A percentile compares a stretch with the other conserved stretches of the same genome.
These are phyloP conservation scores for Pseudoscleropodium purum DNA, from an alignment of 225 moss, liverwort and hornwort species.

Conservation along the genomic window DNA sequence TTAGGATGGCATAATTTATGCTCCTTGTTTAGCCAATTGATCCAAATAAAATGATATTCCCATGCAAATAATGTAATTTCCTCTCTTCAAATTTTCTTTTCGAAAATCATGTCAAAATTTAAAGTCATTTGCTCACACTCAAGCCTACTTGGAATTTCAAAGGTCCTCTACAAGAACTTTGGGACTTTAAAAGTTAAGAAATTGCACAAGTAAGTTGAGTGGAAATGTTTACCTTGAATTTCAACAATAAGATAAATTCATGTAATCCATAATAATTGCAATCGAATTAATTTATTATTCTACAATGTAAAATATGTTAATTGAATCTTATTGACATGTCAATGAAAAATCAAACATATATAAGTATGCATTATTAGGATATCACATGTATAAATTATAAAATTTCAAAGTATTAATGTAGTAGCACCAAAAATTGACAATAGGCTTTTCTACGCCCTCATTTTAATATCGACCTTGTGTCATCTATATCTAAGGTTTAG, in stretches of 20 bases:
- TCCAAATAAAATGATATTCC: too few species aligned
- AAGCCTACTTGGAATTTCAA: too few species aligned
- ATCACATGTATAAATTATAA: too few species aligned
- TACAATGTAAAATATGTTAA: too few species aligned
- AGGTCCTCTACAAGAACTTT: too few species aligned
- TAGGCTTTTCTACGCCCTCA: fast-evolving
- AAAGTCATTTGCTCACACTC: too few species aligned
- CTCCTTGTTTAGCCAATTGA: too few species aligned
- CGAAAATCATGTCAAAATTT: too few species aligned
- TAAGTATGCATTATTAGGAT: background rate
- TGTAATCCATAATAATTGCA: fast-evolving
- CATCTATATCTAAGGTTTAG: background rate
- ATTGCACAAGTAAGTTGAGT: background rate
- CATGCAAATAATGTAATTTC: too few species aligned
- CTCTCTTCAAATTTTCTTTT: too few species aligned
- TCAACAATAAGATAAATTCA: background rate
- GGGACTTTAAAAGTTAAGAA: background rate
- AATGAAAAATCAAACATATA: fast-evolving
- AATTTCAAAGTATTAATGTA: background rate
- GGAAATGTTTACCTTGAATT: fast-evolving
- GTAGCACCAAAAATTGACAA: background rate
- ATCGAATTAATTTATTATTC: background rate
- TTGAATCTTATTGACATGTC: too few species aligned
- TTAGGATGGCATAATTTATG: too few species aligned
- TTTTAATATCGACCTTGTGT: background rate